A percentile compares a stretch with the other conserved stretches of the same genome.
Evolutionary conservation across 2,329 filamentous ascomycete species (phyloP).

Genomic region (Aspergillus tamarii): DNA sequence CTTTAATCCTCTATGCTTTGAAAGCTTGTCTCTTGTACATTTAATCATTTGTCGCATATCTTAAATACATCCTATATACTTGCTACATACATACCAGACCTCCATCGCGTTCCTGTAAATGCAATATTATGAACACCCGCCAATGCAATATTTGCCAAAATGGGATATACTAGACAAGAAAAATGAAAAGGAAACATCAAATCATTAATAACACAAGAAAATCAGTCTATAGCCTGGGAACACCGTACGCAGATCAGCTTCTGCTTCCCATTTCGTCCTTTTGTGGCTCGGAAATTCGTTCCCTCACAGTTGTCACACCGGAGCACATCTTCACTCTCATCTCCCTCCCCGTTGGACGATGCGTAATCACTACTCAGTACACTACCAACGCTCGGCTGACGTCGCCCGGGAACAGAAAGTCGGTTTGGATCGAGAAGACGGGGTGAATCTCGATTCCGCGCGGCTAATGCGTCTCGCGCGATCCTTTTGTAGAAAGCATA

Average conservation of each 20-base stretch:
- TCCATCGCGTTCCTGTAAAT: slow-evolving; percentile 1
- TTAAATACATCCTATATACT: background rate
- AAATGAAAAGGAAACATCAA: background rate
- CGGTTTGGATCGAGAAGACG: slow-evolving; percentile 26
- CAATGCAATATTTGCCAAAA: slow-evolving; percentile 1
- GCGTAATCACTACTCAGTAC: slow-evolving; percentile 61
- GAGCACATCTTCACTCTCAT: slow-evolving; percentile 51
- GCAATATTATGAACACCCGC: background rate
- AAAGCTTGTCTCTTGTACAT: background rate
- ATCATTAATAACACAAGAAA: background rate
- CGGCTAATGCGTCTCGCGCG: slow-evolving; percentile 42
- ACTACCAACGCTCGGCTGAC: slow-evolving; percentile 54
- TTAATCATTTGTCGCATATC: background rate
- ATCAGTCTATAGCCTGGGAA: slow-evolving; percentile 31
- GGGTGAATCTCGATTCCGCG: slow-evolving; percentile 26
- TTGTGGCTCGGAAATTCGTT: slow-evolving; percentile 65
- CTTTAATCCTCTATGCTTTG: background rate
- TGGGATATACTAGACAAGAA: background rate
- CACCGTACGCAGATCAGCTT: slow-evolving; percentile 65
- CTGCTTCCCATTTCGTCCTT: slow-evolving; percentile 56
- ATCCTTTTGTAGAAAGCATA: slow-evolving; percentile 58
- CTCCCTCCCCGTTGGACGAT: slow-evolving; percentile 44
- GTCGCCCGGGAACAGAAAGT: slow-evolving; percentile 26
- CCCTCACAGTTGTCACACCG: slow-evolving; percentile 63
- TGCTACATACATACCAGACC: background rate